A percentile compares a stretch with the other conserved stretches of the same genome.
Evolutionary conservation across 768 basidiomycete species (phyloP).

Genomic region (Podaxis sp.): DNA sequence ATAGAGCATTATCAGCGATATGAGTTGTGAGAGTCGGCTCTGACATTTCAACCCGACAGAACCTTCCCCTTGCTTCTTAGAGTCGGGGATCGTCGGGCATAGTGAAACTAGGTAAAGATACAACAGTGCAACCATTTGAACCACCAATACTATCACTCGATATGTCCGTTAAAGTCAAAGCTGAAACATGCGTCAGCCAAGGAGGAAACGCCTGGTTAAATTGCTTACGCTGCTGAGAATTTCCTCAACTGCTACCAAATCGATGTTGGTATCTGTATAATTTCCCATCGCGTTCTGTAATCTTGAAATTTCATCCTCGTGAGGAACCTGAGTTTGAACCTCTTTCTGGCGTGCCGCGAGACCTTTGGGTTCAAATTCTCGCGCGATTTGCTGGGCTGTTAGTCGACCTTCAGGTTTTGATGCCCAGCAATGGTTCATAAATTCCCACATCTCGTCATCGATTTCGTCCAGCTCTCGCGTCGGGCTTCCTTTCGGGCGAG

Average conservation of each 20-base stretch:
- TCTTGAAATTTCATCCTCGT: neutral
- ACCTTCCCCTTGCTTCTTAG: too few relatives aligned
- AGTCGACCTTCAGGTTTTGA: neutral
- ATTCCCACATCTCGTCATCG: neutral
- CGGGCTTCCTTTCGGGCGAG: neutral
- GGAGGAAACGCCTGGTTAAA: too few relatives aligned
- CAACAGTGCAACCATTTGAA: too few relatives aligned
- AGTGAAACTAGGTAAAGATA: slow-evolving; percentile 24
- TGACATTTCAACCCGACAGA: too few relatives aligned
- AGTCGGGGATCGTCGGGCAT: slow-evolving; percentile 31
- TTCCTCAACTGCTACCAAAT: neutral
- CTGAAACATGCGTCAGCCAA: too few relatives aligned
- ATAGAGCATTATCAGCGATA: too few relatives aligned
- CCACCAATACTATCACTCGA: too few relatives aligned
- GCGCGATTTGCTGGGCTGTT: neutral
- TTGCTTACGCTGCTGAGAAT: neutral
- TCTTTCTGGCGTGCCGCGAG: neutral
- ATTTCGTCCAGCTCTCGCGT: neutral
- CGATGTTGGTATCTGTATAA: neutral
- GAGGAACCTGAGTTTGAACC: neutral
- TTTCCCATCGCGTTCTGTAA: neutral
- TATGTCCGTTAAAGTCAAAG: too few relatives aligned
- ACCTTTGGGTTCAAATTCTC: neutral
- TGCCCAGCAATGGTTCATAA: neutral
- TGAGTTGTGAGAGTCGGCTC: too few relatives aligned